phyloP scores from a whole-genome alignment of 345 rosid species.

The Gossypium arboreum region DNA sequence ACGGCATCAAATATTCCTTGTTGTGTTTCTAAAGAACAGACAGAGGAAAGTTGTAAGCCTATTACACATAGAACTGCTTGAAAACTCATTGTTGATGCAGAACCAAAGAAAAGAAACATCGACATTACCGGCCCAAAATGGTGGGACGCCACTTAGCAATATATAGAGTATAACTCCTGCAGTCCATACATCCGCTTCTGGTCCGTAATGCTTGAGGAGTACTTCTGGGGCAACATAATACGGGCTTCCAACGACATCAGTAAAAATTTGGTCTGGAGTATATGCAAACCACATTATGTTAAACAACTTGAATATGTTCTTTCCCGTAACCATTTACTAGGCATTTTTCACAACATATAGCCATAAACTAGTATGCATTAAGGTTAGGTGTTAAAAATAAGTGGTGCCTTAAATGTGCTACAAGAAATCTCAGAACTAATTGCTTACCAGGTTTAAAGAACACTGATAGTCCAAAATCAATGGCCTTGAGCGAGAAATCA shows the following conservation, averaged over 20 bases:
- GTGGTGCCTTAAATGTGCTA: background rate
- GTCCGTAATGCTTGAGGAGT: conserved; percentile 71
- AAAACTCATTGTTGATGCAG: background rate
- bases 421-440: background rate
- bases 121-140: conserved; percentile 73
- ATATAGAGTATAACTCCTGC: conserved; percentile 2
- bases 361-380: background rate
- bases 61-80: conserved; percentile 10
- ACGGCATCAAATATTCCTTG: conserved; percentile 99
- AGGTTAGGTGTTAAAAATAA: background rate
- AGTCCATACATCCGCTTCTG: background rate
- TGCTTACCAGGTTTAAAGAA: conserved; percentile 91
- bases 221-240: conserved; percentile 98
- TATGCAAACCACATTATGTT: conserved; percentile 17
- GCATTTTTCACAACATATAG: background rate
- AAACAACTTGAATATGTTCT: background rate
- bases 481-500: conserved; percentile 96
- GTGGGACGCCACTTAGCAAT: background rate
- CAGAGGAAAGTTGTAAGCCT: conserved; percentile 18
- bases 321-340: too few species aligned
- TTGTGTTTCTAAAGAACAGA: conserved; percentile 66
- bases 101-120: conserved; percentile 10
- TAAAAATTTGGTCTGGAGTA: conserved; percentile 73
- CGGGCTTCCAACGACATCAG: conserved; percentile 97
- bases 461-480: conserved; percentile 95